These are phyloP conservation scores for Aspergillus sclerotialis DNA, from an alignment of 2,329 filamentous ascomycete genomes.

Conservation along the genomic window DNA sequence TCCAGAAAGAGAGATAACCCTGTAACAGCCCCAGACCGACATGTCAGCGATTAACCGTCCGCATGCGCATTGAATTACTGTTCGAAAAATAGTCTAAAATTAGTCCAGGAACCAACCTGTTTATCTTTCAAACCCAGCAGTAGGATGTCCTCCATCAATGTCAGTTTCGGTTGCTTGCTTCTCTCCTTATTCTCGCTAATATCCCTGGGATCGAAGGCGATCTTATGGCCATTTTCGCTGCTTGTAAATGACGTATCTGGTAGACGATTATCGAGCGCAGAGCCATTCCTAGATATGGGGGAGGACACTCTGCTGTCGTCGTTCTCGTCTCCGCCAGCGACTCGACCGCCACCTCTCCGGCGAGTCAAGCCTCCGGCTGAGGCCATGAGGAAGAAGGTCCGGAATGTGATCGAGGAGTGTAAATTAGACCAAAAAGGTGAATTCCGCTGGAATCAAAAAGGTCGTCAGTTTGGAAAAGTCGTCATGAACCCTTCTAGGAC, in stretches of 20 bases:
- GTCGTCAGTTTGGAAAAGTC: not conserved
- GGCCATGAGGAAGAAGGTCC: conserved; percentile 45
- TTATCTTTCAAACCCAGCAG: conserved; percentile 96
- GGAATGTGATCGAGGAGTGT: no score
- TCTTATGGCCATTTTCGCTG: conserved; percentile 94
- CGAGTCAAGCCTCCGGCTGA: conserved; percentile 65
- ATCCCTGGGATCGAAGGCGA: conserved; percentile 93
- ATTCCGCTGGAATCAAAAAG: no score
- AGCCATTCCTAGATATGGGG: conserved; percentile 55
- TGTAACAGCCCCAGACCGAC: conserved; percentile 30
- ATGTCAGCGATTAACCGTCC: conserved; percentile 17
- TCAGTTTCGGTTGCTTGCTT: conserved; percentile 96
- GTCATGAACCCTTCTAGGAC: no score
- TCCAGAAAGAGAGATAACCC: conserved; percentile 99
- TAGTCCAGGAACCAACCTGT: conserved; percentile 60
- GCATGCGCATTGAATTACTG: not conserved
- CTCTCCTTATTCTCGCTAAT: conserved; percentile 95
- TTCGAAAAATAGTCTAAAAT: not conserved
- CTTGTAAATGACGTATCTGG: conserved; percentile 76
- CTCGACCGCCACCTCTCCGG: conserved; percentile 59
- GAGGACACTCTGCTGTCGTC: conserved; percentile 61
- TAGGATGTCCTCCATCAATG: conserved; percentile 96
- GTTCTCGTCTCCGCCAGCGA: conserved; percentile 52
- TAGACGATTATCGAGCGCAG: conserved; percentile 47
- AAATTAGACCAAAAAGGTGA: no score